Evolutionary conservation across 192 early-diverging fungal species (phyloP).

Genomic region (Podila epigama): DNA sequence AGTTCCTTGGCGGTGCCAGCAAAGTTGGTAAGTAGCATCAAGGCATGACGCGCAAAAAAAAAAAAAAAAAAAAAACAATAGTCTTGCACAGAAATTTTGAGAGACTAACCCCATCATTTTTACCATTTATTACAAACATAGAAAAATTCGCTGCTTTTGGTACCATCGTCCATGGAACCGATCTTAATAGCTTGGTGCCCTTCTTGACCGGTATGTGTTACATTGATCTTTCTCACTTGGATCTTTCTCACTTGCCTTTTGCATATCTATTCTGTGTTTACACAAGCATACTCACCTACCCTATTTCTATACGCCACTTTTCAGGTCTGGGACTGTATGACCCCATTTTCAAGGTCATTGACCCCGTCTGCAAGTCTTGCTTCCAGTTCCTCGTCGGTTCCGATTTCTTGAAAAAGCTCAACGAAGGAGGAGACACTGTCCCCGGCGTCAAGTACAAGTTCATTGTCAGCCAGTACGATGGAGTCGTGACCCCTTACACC

Average conservation of each 20-base stretch:
- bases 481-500: constrained; percentile 45
- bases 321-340: constrained; percentile 7
- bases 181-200: neutral
- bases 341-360: constrained; percentile 17
- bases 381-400: constrained; percentile 34
- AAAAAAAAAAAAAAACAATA: neutral
- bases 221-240: neutral
- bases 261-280: neutral
- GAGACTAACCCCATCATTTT: neutral
- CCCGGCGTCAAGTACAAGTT: constrained; percentile 42
- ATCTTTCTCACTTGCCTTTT: constrained; percentile 14
- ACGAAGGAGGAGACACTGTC: constrained; percentile 43
- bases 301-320: neutral
- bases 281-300: neutral
- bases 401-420: constrained; percentile 15
- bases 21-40: constrained; percentile 32
- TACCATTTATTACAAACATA: constrained; percentile 2
- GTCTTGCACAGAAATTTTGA: neutral
- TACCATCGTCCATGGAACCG: constrained; percentile 20
- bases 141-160: constrained; percentile 39
- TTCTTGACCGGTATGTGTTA: neutral
- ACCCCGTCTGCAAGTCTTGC: constrained; percentile 37
- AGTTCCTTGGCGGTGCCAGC: constrained; percentile 24
- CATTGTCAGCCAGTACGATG: constrained; percentile 23
- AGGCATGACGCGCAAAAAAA: neutral